phyloP scores from a whole-genome alignment of 805 yeast species.

The Kluyveromyces dobzhanskii region DNA sequence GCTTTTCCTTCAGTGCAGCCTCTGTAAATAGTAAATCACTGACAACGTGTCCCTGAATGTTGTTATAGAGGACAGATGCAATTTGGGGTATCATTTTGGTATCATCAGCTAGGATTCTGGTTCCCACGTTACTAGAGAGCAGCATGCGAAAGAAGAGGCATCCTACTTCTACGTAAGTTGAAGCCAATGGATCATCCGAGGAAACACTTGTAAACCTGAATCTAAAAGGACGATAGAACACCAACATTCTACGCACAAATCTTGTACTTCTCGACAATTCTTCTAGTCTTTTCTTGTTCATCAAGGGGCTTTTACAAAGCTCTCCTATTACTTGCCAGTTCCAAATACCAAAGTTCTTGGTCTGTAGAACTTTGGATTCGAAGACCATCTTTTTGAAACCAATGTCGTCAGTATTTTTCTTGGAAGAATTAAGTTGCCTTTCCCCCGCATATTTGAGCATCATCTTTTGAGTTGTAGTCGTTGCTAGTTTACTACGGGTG shows the following conservation, averaged over 20 bases:
- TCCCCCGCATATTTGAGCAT: constrained; percentile 17
- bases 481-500: neutral
- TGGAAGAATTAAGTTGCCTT: constrained; percentile 18
- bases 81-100: constrained; percentile 73
- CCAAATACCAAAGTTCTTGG: constrained; percentile 81
- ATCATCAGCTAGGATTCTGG: constrained; percentile 55
- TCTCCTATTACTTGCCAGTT: constrained; percentile 70
- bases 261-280: constrained; percentile 75
- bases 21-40: constrained; percentile 64
- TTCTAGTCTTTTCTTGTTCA: constrained; percentile 62
- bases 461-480: neutral
- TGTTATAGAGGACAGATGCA: constrained; percentile 65
- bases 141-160: constrained; percentile 63
- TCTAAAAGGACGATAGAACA: constrained; percentile 89
- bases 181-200: constrained; percentile 39
- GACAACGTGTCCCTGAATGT: constrained; percentile 29
- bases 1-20: constrained; percentile 49
- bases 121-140: constrained; percentile 56
- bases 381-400: constrained; percentile 58
- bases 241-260: constrained; percentile 72
- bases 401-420: constrained; percentile 45
- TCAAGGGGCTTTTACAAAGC: constrained; percentile 77
- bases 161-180: constrained; percentile 61
- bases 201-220: constrained; percentile 58
- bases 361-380: constrained; percentile 62